Conservation (phyloP, 1,139 yeast species). For the Suzukiozyma palmioleophila region DNA sequence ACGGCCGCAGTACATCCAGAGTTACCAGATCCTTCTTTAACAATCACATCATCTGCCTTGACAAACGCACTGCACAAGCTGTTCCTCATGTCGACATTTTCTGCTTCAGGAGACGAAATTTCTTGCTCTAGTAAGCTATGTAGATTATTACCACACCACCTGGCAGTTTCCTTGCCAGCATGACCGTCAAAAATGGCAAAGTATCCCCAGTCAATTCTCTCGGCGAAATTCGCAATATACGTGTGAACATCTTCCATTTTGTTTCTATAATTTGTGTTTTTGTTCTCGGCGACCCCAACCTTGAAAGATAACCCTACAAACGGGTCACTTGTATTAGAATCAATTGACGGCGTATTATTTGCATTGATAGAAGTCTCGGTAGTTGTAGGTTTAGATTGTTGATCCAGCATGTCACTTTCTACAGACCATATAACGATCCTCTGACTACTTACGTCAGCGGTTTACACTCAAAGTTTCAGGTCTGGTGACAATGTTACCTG, state of each 20-base stretch:
- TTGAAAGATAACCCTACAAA: slow-evolving; percentile 55
- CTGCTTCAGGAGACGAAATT: slow-evolving; percentile 20
- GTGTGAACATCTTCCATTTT: slow-evolving; percentile 98
- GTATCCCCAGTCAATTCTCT: slow-evolving; percentile 87
- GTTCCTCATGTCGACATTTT: slow-evolving; percentile 41
- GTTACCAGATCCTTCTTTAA: slow-evolving; percentile 54
- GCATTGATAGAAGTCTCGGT: neutral
- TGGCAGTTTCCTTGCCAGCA: slow-evolving; percentile 90
- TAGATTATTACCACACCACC: slow-evolving; percentile 90
- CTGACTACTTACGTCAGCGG: too few species aligned
- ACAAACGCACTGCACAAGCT: slow-evolving; percentile 58
- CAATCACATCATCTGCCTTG: slow-evolving; percentile 69
- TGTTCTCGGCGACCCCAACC: slow-evolving; percentile 90
- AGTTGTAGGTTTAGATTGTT: neutral
- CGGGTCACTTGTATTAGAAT: slow-evolving; percentile 24
- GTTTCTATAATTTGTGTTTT: slow-evolving; percentile 72
- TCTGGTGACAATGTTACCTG: too few species aligned
- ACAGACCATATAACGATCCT: too few species aligned
- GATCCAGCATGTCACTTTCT: neutral
- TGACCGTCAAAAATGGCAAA: slow-evolving; percentile 98
- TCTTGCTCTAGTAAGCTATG: slow-evolving; percentile 63
- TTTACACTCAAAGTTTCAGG: too few species aligned
- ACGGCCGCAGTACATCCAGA: slow-evolving; percentile 97
- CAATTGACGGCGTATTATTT: slow-evolving; percentile 16
- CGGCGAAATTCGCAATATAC: slow-evolving; percentile 88